Base-by-base conservation (phyloP, 345 rosid species). In the Moringa oleifera region DNA sequence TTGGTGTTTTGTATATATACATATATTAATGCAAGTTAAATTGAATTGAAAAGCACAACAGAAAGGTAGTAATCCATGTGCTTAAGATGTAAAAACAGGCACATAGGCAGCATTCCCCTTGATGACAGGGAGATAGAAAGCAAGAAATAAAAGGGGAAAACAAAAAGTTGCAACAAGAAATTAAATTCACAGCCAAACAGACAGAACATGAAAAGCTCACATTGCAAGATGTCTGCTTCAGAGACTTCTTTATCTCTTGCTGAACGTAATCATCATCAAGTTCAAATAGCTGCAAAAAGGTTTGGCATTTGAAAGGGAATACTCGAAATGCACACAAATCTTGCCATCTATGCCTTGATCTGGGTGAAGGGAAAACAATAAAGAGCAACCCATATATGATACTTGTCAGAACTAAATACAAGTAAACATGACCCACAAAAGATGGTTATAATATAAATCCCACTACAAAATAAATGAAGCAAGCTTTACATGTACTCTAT, bases 181-280 rank as follows among this genome's bases (percentile, higher is more conserved):
- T n/a, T 47, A 61, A 10, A 19, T 4, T 7, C 55, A 31, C 19
- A 41, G 0, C 21, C 12, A 62, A 21, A 18, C 21, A 63, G 52
- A 56, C 41, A 55, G 23, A 54, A 45, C 41, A 61, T 52, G 28
- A 68, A 59, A 41, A 46, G 79, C 97, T 82, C 79, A 94, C 99
- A 50, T 71, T 63, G 71, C 95, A 94, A 64, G 79, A 82, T 56
- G 73, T 70, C 68, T 67, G 81, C 73, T 79, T 80, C 52, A 92
- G 73, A 68, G 91, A 90, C 69, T 87, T 88, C 79, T 80, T 80
- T 80, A 94, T 94, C 83, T 88, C 96, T 68, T 74, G 78, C 65
- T 87, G 95, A 58, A 94, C 85, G 82, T 85, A 90, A 51, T 90
- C 93, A 75, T 94, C 99, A 61, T 70, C 77, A 53, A 94, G 91